Base-by-base conservation (phyloP, 768 basidiomycete species). In the Hebeloma cylindrosporum region DNA sequence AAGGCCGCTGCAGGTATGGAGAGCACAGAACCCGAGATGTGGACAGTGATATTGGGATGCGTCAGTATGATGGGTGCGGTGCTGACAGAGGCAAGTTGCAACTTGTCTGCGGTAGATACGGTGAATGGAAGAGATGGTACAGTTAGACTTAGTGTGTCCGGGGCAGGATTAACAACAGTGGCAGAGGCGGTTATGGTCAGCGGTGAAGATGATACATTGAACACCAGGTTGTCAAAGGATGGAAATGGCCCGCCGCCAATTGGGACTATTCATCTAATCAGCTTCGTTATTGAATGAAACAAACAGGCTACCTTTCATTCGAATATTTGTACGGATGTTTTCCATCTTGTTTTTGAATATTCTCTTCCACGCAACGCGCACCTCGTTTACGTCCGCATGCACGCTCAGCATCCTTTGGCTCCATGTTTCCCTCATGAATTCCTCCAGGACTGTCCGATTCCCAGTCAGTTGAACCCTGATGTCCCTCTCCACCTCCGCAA, bases 31-130 rank as follows among this genome's bases (percentile, higher is more conserved):
- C 88, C 88, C 9, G 67, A 62, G 26, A 88, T 64, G 25, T 63
- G 52, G 17, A 90, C 56, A 0, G 83, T 79, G 40, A 84, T 73
- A 57, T 88, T 89, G 9, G 85, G 84, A 53, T 81, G 80, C 0
- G 79, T 82, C 35, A 87, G 72, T 0, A 62, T 57, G 58, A 88
- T 82, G 2, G 84, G 78, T 2, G 67, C 60, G 3, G 80, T 78
- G 29, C 69, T 57, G 11, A 82, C 77, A 4, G 75, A 68, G 14
- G 81, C 83, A 4, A 88, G 62, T 1, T 78, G 71, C 29, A 80
- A 59, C 14, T 40, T 36, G 45, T 53, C 37, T 7, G 53, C 47
- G 6, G 59, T 45, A 7, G 54, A 59, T 11, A 61, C 47, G 23
- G 50, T 29, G 58, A 90, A 88, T 1, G 86, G 85, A 0, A 89